Base-by-base conservation (phyloP, 768 basidiomycete species). In the Pulveroboletus sp. region DNA sequence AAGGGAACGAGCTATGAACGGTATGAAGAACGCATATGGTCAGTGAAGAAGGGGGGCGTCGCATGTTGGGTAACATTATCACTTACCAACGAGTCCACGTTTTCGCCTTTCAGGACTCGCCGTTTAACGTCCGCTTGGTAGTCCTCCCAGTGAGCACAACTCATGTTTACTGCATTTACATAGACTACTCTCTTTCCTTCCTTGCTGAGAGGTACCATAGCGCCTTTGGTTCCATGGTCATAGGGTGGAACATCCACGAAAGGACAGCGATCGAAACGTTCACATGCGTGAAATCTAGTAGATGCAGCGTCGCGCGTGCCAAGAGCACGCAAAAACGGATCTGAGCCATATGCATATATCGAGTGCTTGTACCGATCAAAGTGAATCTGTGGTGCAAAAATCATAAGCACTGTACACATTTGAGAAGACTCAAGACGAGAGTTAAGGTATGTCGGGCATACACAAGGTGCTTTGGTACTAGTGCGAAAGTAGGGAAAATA, bases 241-340 rank as follows among this genome's bases (percentile, higher is more conserved):
- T 58, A 62, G 10, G 44, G 36, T 45, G 64, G 67, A 28, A 80
- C 77, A 10, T 71, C 72, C 27, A 88, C 85, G 43, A 77, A 73
- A 9, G 75, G 62, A 58, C 93, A 95, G 9, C 88, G 80, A 57
- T 82, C 71, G 51, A 85, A 85, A 1, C 91, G 79, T 59, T 97
- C 94, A 60, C 95, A 98, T 0, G 94, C 93, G 61, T 99, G 95
- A 61, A 98, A 96, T 1, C 93, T 81, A 3, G 91, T 88, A 1
- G 72, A 68, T 4, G 70, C 64, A 4, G 77, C 67, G 39, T 93
- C 84, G 11, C 70, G 70, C 1, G 87, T 86, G 37, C 83, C 70
- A 44, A 90, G 76, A 0, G 70, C 59, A 14, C 73, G 72, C 38
- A 92, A 70, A 59, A 82, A 80, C 0, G 83, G 82, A 56, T 90